Conservation (phyloP, 2,329 filamentous ascomycete genomes). For the Colletotrichum sojae region DNA sequence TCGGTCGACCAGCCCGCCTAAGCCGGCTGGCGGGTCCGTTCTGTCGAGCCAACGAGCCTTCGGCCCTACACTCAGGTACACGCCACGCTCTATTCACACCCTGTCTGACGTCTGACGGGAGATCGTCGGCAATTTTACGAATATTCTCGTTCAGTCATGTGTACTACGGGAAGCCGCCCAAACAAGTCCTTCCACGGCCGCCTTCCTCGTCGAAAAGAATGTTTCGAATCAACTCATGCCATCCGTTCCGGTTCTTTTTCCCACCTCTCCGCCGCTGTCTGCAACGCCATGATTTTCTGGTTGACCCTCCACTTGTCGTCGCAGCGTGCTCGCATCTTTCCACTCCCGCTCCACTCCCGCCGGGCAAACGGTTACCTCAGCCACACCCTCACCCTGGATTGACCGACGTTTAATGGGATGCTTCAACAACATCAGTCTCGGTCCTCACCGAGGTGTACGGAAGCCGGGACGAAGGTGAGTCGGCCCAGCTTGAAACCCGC, state of each 20-base stretch:
- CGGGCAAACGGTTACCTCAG: not conserved
- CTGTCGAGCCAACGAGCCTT: constrained; percentile 39
- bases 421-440: not conserved
- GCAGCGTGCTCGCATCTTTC: not conserved
- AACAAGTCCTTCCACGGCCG: not conserved
- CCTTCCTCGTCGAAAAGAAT: not conserved
- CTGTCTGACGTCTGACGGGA: not conserved
- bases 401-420: not conserved
- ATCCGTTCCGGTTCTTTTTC: not conserved
- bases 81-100: not conserved
- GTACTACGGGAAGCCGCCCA: not conserved
- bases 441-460: constrained; percentile 37
- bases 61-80: constrained; percentile 23
- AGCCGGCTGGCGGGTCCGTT: constrained; percentile 32
- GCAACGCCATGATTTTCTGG: not conserved
- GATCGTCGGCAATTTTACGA: constrained; percentile 15
- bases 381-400: too few species aligned
- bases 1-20: constrained; percentile 34
- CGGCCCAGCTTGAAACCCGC: constrained; percentile 26
- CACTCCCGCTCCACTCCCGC: not conserved
- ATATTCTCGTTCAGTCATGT: constrained; percentile 10
- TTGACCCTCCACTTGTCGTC: not conserved
- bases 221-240: not conserved
- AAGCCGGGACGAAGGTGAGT: constrained; percentile 36
- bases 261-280: not conserved